phyloP scores from a whole-genome alignment of 331 rosid species.

The Phaseolus coccineus region DNA sequence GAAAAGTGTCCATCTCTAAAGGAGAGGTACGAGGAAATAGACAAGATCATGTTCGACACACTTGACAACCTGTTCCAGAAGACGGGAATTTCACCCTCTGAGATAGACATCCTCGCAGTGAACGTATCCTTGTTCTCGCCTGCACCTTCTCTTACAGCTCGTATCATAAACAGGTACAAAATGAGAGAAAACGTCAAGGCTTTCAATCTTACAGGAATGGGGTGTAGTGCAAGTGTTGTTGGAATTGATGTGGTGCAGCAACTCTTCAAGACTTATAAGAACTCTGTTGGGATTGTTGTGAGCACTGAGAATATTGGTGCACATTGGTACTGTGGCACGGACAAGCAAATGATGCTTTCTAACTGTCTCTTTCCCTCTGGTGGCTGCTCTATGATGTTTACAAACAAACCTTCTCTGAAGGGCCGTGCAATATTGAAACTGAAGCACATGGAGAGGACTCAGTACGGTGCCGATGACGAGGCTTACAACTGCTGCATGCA shows the following conservation, averaged over 20 bases:
- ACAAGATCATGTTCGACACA: conserved; percentile 67
- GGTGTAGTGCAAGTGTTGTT: conserved; percentile 84
- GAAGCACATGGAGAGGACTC: conserved; percentile 67
- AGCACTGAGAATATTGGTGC: conserved; percentile 77
- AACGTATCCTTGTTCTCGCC: conserved; percentile 80
- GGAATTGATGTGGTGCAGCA: conserved; percentile 76
- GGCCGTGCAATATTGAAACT: conserved; percentile 61
- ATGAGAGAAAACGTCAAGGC: conserved; percentile 67
- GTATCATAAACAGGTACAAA: conserved; percentile 78
- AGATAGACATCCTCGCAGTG: conserved; percentile 74
- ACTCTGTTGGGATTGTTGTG: conserved; percentile 63
- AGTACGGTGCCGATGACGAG: conserved; percentile 72
- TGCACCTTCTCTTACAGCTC: conserved; percentile 71
- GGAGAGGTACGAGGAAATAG: conserved; percentile 63
- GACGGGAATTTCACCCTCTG: conserved; percentile 56
- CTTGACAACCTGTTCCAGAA: conserved; percentile 64
- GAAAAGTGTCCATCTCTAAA: conserved; percentile 50
- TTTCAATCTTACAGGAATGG: conserved; percentile 82
- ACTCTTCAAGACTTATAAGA: conserved; percentile 54
- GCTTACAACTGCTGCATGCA: conserved; percentile 73
- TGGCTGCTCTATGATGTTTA: conserved; percentile 78
- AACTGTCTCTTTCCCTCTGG: conserved; percentile 86
- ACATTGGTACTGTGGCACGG: conserved; percentile 80
- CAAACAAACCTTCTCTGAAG: conserved; percentile 53
- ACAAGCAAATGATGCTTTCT: conserved; percentile 74